Evolutionary conservation across 1,139 yeast genomes (phyloP).

Genomic region (Blastobotrys ciferrii): DNA sequence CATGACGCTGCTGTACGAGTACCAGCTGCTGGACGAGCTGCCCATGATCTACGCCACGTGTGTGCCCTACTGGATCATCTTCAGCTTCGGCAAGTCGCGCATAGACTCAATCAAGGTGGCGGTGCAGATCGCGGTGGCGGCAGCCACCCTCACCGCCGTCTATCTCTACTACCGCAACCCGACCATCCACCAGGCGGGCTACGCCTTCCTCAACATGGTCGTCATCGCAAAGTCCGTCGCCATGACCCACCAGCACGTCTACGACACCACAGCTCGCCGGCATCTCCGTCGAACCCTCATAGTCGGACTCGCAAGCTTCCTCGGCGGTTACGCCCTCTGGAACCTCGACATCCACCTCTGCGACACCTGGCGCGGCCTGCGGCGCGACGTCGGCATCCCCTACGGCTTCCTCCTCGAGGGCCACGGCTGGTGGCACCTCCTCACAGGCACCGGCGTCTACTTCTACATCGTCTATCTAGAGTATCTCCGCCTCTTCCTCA

Average conservation of each 20-base stretch:
- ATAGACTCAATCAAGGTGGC: slow-evolving; percentile 38
- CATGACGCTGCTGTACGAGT: slow-evolving; percentile 87
- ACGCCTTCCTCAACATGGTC: slow-evolving; percentile 59
- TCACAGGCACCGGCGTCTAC: slow-evolving; percentile 82
- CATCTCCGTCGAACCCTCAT: slow-evolving; percentile 55
- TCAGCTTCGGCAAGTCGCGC: slow-evolving; percentile 56
- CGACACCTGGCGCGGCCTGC: slow-evolving; percentile 53
- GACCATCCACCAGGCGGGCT: slow-evolving; percentile 80
- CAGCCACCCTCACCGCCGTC: slow-evolving; percentile 56
- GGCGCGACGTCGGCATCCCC: slow-evolving; percentile 80
- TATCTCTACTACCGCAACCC: slow-evolving; percentile 77
- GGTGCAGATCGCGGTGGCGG: slow-evolving; percentile 37
- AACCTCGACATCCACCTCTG: slow-evolving; percentile 83
- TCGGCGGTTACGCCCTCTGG: slow-evolving; percentile 78
- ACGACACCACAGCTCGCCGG: slow-evolving; percentile 45
- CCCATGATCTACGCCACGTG: slow-evolving; percentile 99
- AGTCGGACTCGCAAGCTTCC: slow-evolving; percentile 62
- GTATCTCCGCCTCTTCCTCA: slow-evolving; percentile 62
- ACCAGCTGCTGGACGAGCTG: slow-evolving; percentile 86
- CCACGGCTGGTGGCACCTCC: slow-evolving; percentile 98
- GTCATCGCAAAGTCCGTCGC: slow-evolving; percentile 57
- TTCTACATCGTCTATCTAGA: slow-evolving; percentile 59
- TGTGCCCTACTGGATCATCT: slow-evolving; percentile 88
- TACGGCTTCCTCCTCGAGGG: slow-evolving; percentile 85
- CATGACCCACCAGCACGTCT: slow-evolving; percentile 53